These are phyloP conservation scores for Monascus purpureus DNA, from an alignment of 495 filamentous ascomycete genomes.

Conservation along the genomic window DNA sequence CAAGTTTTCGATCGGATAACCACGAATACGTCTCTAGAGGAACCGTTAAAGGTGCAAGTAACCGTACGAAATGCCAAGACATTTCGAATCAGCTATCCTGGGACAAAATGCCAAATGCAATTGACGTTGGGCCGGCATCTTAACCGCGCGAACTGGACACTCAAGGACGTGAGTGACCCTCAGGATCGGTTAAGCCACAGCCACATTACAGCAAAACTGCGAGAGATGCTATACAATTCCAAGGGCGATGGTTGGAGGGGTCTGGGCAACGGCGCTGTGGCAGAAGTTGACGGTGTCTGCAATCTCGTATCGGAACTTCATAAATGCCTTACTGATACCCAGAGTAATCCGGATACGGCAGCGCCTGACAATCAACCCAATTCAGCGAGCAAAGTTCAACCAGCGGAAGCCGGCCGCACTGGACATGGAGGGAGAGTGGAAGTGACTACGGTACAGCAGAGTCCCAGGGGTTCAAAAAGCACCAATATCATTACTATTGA, in stretches of 20 bases:
- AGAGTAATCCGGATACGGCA: neutral
- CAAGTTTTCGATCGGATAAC: constrained; percentile 40
- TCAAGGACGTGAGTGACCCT: constrained; percentile 18
- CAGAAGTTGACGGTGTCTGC: constrained; percentile 23
- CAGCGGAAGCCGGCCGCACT: neutral
- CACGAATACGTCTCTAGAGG: constrained; percentile 10
- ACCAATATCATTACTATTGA: constrained; percentile 29
- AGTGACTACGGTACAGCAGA: constrained; percentile 4
- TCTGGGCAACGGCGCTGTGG: constrained; percentile 30
- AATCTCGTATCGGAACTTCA: constrained; percentile 25
- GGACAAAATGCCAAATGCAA: constrained; percentile 21
- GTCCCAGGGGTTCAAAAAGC: constrained; percentile 4
- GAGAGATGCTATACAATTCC: constrained; percentile 24
- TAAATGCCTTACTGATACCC: constrained; percentile 9
- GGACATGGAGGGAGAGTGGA: too few relatives aligned
- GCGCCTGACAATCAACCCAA: too few relatives aligned
- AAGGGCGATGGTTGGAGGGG: constrained; percentile 36
- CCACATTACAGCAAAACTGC: constrained; percentile 9
- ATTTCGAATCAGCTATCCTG: constrained; percentile 30
- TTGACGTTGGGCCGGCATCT: constrained; percentile 17
- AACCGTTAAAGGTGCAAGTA: constrained; percentile 19
- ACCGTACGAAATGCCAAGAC: constrained; percentile 27
- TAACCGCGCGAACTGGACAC: constrained; percentile 24
- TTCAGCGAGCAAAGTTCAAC: neutral
- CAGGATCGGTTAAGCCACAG: constrained; percentile 6